Evolutionary conservation across 2,329 filamentous ascomycete genomes (phyloP).

Genomic region (Sordariomycetes sp.): DNA sequence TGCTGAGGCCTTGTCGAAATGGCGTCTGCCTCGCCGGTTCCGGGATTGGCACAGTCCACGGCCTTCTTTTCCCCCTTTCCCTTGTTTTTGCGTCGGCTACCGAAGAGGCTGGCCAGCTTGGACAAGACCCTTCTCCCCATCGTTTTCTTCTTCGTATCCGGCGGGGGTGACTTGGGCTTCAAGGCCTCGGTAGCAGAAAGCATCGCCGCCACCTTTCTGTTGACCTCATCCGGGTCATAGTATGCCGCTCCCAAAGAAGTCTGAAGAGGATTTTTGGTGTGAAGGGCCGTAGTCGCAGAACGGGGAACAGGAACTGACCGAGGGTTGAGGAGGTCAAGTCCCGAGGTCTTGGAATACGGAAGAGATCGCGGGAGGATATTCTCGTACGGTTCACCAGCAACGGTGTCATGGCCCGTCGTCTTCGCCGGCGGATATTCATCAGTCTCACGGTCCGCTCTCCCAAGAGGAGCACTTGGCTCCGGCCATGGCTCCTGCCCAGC

Average conservation of each 20-base stretch:
- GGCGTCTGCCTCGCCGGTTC: not conserved
- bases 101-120: not conserved
- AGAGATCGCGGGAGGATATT: not conserved
- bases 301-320: not conserved
- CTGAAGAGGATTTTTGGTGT: too few relatives aligned
- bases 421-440: not conserved
- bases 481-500: not conserved
- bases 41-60: not conserved
- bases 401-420: not conserved
- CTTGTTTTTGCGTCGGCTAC: not conserved
- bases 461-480: not conserved
- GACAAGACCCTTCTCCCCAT: not conserved
- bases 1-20: not conserved
- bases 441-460: not conserved
- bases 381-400: not conserved
- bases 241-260: not conserved
- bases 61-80: not conserved
- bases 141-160: not conserved
- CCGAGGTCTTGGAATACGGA: not conserved
- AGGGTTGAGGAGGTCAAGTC: not conserved
- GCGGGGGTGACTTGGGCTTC: constrained; percentile 14
- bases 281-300: not conserved
- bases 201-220: constrained; percentile 23
- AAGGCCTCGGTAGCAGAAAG: constrained; percentile 22
- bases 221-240: constrained; percentile 8